These are phyloP conservation scores for Penicillium herquei DNA, from an alignment of 495 filamentous ascomycete genomes.

Conservation along the genomic window DNA sequence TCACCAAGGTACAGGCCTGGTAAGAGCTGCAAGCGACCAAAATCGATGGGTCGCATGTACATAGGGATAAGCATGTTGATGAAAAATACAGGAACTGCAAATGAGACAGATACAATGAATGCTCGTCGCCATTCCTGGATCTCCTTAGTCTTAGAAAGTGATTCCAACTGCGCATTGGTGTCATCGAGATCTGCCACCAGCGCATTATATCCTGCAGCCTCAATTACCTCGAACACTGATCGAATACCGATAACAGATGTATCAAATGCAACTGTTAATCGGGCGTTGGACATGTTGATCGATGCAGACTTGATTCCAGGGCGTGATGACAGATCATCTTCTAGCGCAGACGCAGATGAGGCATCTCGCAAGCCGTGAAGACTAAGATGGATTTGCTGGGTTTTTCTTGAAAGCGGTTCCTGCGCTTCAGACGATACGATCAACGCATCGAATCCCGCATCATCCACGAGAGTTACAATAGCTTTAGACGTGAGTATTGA, in stretches of 20 bases:
- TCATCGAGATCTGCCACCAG: slow-evolving; percentile 88
- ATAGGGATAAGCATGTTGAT: slow-evolving; percentile 91
- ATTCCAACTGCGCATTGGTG: slow-evolving; percentile 95
- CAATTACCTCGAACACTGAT: slow-evolving; percentile 76
- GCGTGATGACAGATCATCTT: slow-evolving; percentile 61
- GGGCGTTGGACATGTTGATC: slow-evolving; percentile 67
- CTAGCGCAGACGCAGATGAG: slow-evolving; percentile 65
- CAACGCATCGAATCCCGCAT: slow-evolving; percentile 84
- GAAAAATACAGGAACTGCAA: slow-evolving; percentile 89
- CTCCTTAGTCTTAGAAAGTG: slow-evolving; percentile 91
- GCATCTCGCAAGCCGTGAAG: slow-evolving; percentile 77
- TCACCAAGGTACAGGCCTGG: slow-evolving; percentile 88
- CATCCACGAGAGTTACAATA: slow-evolving; percentile 65
- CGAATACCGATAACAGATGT: slow-evolving; percentile 73
- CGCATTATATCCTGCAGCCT: slow-evolving; percentile 80
- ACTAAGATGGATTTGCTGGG: slow-evolving; percentile 65
- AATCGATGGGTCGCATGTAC: slow-evolving; percentile 68
- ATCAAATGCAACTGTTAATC: slow-evolving; percentile 67
- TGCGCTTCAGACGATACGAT: slow-evolving; percentile 55
- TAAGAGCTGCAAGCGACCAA: slow-evolving; percentile 61
- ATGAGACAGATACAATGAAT: slow-evolving; percentile 69
- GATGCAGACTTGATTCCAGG: slow-evolving; percentile 70
- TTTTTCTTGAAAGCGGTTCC: slow-evolving; percentile 30
- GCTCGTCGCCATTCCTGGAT: slow-evolving; percentile 87
- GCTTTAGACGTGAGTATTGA: slow-evolving; percentile 62